A percentile compares a stretch with the other conserved stretches of the same genome.
Evolutionary conservation across 73 alveolate species (phyloP).

Genomic region (Paramecium octaurelia): DNA sequence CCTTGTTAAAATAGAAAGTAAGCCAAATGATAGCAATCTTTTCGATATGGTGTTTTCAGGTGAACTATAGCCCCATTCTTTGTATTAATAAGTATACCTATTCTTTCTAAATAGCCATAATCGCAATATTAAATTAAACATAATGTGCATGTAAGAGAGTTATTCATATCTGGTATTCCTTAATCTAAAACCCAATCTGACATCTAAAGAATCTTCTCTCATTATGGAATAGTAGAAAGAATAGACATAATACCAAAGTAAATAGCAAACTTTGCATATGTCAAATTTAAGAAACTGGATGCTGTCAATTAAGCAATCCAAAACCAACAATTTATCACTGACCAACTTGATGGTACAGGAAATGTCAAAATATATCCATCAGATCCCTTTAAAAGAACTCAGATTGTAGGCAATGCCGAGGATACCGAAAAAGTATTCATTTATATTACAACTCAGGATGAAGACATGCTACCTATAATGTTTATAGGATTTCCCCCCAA

Average conservation of each 20-base stretch:
- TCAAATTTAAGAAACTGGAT: neutral
- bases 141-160: neutral
- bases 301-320: neutral
- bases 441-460: neutral
- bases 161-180: slow-evolving; percentile 22
- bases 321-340: neutral
- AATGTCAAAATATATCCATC: neutral
- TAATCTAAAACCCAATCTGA: neutral
- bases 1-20: neutral
- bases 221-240: slow-evolving; percentile 15
- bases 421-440: neutral
- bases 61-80: neutral
- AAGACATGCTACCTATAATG: slow-evolving; percentile 6
- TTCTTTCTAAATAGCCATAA: neutral
- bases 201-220: neutral
- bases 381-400: neutral
- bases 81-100: neutral
- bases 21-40: neutral
- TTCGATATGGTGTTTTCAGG: neutral
- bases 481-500: slow-evolving; percentile 13
- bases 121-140: slow-evolving; percentile 1
- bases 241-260: neutral
- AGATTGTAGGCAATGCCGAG: slow-evolving; percentile 5
- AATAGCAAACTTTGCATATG: slow-evolving; percentile 2
- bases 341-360: neutral